Percentiles rank a stretch among this genome's conserved stretches.
Evolutionary conservation across 2,329 filamentous ascomycete genomes (phyloP).

Genomic region (Aureobasidium sp.): DNA sequence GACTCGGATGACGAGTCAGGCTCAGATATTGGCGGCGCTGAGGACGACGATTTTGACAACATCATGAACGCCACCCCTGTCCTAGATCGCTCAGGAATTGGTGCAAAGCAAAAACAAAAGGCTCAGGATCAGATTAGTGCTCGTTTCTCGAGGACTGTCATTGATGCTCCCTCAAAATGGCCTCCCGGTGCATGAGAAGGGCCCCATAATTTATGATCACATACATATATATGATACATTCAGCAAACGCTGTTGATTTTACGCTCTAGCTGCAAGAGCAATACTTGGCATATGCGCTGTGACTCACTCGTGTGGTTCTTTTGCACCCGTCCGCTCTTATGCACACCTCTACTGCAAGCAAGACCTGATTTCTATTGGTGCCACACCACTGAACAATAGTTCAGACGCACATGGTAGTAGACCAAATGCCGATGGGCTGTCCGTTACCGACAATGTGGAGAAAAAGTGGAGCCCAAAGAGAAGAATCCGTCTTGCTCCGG

Average conservation of each 20-base stretch:
- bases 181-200: neutral
- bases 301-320: neutral
- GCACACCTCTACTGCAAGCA: neutral
- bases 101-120: slow-evolving; percentile 52
- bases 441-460: slow-evolving; percentile 7
- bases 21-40: slow-evolving; percentile 58
- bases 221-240: neutral
- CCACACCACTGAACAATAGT: neutral
- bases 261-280: neutral
- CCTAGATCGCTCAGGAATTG: slow-evolving; percentile 74
- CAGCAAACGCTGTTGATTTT: neutral
- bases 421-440: neutral
- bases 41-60: slow-evolving; percentile 79
- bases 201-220: neutral
- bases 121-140: slow-evolving; percentile 43
- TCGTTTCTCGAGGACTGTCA: slow-evolving; percentile 43
- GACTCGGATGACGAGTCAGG: slow-evolving; percentile 66
- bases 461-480: neutral
- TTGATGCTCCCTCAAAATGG: slow-evolving; percentile 44
- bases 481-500: neutral
- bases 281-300: neutral
- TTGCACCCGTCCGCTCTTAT: neutral
- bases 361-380: neutral
- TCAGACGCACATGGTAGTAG: neutral
- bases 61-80: slow-evolving; percentile 89